Conservation (phyloP, 2,329 filamentous ascomycete genomes). For the Penicillium vulpinum region DNA sequence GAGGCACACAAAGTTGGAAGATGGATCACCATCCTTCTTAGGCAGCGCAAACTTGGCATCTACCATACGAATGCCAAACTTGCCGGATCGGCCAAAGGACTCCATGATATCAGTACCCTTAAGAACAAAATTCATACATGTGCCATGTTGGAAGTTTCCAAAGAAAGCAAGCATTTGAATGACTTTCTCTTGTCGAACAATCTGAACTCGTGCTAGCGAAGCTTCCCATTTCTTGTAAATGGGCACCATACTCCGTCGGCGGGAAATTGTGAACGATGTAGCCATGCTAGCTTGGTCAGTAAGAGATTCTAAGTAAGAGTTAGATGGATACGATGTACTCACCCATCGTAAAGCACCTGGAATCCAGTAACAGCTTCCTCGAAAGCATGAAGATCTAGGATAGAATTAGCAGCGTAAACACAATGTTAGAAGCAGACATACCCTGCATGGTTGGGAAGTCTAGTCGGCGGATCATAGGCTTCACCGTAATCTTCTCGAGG, state of each 20-base stretch:
- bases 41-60: constrained; percentile 90
- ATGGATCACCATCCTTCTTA: constrained; percentile 51
- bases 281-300: constrained; percentile 54
- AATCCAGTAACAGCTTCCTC: constrained; percentile 78
- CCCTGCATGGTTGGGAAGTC: constrained; percentile 61
- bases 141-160: constrained; percentile 80
- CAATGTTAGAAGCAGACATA: constrained; percentile 17
- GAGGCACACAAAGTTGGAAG: constrained; percentile 75
- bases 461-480: constrained; percentile 69
- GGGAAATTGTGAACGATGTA: constrained; percentile 74
- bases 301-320: background rate
- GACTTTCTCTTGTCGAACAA: constrained; percentile 73
- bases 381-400: constrained; percentile 71
- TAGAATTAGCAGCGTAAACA: constrained; percentile 13
- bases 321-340: constrained; percentile 27
- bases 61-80: constrained; percentile 73
- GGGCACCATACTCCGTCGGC: constrained; percentile 83
- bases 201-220: constrained; percentile 73
- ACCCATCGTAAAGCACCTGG: constrained; percentile 69
- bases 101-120: constrained; percentile 85
- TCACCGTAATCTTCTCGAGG: constrained; percentile 57
- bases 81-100: constrained; percentile 62
- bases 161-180: constrained; percentile 83
- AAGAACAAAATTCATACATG: constrained; percentile 84
- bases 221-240: constrained; percentile 96